A percentile compares a stretch with the other conserved stretches of the same genome.
These are phyloP conservation scores for Phytophthora crassamura DNA, from an alignment of 352 stramenopile genomes.

Conservation along the genomic window DNA sequence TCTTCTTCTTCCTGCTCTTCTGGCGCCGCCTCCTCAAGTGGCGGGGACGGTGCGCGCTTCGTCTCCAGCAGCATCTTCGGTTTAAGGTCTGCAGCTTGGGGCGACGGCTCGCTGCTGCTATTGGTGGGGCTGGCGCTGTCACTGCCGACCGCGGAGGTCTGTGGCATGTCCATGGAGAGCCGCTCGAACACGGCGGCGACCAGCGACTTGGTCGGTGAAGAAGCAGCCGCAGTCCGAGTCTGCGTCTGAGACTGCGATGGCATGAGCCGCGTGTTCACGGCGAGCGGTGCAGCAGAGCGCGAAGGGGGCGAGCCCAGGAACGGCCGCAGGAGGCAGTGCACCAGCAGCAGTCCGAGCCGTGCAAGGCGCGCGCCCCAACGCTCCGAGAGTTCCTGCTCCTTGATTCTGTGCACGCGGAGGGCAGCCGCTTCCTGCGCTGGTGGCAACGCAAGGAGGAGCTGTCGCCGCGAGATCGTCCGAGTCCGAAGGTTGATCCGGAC, in stretches of 20 bases:
- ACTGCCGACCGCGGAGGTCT: background rate
- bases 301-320: constrained; percentile 26
- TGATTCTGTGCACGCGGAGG: constrained; percentile 4
- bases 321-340: constrained; percentile 39
- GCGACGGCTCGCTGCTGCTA: constrained; percentile 44
- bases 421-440: constrained; percentile 10
- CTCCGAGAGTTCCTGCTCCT: constrained; percentile 19
- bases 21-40: background rate
- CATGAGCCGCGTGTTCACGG: constrained; percentile 17
- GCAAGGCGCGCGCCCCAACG: constrained; percentile 47
- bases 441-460: background rate
- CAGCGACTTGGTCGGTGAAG: constrained; percentile 26
- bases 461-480: background rate
- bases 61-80: constrained; percentile 14
- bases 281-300: constrained; percentile 7
- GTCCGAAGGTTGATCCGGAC: background rate
- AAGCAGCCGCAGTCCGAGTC: background rate
- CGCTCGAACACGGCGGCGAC: constrained; percentile 23
- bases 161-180: constrained; percentile 24
- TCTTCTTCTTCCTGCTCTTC: constrained; percentile 3
- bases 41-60: constrained; percentile 22
- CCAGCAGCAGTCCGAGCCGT: constrained; percentile 41
- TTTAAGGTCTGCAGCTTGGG: constrained; percentile 23
- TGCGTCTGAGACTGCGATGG: background rate
- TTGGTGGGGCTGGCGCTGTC: constrained; percentile 29